A percentile compares a stretch with the other conserved stretches of the same genome.
phyloP scores from a whole-genome alignment of 441 rosid species.

The Macaranga tanarius region DNA sequence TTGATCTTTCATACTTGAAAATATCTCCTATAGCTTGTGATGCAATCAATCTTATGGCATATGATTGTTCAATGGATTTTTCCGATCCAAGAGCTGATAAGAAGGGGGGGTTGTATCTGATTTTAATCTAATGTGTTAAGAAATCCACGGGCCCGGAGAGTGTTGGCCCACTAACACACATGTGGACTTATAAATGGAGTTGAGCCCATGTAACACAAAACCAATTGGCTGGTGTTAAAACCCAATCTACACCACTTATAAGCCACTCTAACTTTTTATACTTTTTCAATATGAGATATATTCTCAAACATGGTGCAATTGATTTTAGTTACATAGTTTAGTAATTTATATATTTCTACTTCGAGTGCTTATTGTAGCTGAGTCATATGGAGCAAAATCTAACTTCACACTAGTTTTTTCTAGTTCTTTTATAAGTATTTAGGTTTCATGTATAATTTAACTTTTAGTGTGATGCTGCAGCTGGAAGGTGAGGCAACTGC shows the following conservation, averaged over 20 bases:
- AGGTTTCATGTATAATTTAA: conserved; percentile 12
- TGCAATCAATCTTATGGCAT: background rate
- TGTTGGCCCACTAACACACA: too few relatives aligned
- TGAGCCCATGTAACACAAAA: too few relatives aligned
- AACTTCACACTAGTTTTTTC: background rate
- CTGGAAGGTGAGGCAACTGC: conserved; percentile 96
- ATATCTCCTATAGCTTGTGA: background rate
- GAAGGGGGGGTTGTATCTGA: background rate
- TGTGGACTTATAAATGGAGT: too few relatives aligned
- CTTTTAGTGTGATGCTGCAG: conserved; percentile 42
- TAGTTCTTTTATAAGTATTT: background rate
- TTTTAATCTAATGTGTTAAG: too few relatives aligned
- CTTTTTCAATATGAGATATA: too few relatives aligned
- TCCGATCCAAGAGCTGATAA: background rate
- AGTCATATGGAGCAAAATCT: background rate
- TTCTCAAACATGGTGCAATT: too few relatives aligned
- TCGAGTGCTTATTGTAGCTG: background rate
- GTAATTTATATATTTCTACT: background rate
- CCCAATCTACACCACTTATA: too few relatives aligned
- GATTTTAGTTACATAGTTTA: background rate
- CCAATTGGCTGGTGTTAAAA: too few relatives aligned
- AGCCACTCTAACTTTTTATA: too few relatives aligned
- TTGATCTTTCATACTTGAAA: background rate
- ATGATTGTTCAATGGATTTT: background rate
- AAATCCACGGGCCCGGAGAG: too few relatives aligned